These are phyloP conservation scores for Spathaspora sp. DNA, from an alignment of 1,139 yeast genomes.

Conservation along the genomic window DNA sequence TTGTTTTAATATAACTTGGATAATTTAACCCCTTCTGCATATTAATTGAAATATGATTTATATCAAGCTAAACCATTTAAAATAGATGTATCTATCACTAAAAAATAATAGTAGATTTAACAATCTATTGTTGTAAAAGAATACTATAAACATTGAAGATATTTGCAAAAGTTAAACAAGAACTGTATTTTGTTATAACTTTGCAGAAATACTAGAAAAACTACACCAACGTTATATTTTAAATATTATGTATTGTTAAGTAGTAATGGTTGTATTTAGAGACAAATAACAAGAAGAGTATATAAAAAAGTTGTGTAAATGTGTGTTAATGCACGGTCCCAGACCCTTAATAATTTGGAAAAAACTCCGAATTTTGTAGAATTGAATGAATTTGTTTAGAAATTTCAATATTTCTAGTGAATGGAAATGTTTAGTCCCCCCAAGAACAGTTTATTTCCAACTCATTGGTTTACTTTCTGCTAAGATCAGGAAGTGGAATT, in stretches of 20 bases:
- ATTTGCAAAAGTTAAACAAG: too few species aligned
- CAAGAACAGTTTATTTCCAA: neutral
- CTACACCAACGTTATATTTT: too few species aligned
- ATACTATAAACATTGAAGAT: too few species aligned
- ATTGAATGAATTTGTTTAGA: neutral
- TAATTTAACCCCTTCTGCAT: too few species aligned
- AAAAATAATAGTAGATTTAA: too few species aligned
- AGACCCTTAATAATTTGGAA: slow-evolving; percentile 3
- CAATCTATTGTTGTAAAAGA: too few species aligned
- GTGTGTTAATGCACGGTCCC: slow-evolving; percentile 1
- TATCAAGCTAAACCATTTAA: too few species aligned
- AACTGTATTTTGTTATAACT: too few species aligned
- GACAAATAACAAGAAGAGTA: neutral
- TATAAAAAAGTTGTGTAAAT: neutral
- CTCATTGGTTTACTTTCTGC: neutral
- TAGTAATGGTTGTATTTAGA: neutral
- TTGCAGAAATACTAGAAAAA: too few species aligned
- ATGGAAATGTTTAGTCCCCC: neutral
- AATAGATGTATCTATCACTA: too few species aligned
- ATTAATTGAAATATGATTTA: too few species aligned
- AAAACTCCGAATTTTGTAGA: neutral
- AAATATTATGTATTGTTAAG: neutral
- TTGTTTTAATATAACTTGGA: too few species aligned
- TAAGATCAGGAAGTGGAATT: slow-evolving; percentile 15
- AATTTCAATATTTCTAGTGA: neutral